Evolutionary conservation across 345 rosid species (phyloP).

Genomic region (Euphorbia peplus): DNA sequence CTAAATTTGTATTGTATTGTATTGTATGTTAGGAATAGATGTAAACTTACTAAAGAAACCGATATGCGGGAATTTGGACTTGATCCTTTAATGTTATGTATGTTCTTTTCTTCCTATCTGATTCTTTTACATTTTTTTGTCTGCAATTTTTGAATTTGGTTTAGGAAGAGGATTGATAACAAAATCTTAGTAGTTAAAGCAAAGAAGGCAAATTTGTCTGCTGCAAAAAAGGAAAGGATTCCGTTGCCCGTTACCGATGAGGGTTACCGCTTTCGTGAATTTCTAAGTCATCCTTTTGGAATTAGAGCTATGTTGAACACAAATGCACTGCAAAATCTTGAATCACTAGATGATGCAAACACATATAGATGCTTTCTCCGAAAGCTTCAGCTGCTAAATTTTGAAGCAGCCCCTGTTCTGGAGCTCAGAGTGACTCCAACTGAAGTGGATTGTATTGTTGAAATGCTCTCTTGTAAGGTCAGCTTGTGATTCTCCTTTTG

Average conservation of each 20-base stretch:
- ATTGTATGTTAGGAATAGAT: too few relatives aligned
- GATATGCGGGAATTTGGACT: too few relatives aligned
- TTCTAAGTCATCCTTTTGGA: conserved; percentile 66
- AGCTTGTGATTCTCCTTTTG: conserved; percentile 6
- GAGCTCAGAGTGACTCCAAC: conserved; percentile 64
- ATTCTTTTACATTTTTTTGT: neutral
- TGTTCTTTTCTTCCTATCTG: neutral
- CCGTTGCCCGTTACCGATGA: conserved; percentile 39
- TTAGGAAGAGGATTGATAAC: conserved; percentile 9
- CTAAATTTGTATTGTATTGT: too few relatives aligned
- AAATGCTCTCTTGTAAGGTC: conserved; percentile 85
- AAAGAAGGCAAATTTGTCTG: conserved; percentile 66
- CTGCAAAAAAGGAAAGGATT: conserved; percentile 56
- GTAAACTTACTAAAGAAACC: too few relatives aligned
- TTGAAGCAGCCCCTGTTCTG: conserved; percentile 70
- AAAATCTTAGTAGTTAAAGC: conserved; percentile 20
- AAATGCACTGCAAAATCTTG: conserved; percentile 53
- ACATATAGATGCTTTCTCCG: conserved; percentile 77
- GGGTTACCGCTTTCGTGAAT: conserved; percentile 48
- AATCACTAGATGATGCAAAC: conserved; percentile 44
- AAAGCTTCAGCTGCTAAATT: conserved; percentile 55
- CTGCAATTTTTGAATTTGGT: neutral
- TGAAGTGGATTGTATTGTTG: conserved; percentile 56
- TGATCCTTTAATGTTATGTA: too few relatives aligned
- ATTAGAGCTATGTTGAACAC: conserved; percentile 66